A percentile compares a stretch with the other conserved stretches of the same genome.
phyloP scores from a whole-genome alignment of 257 asterid species.

The Fraxinus anomala region DNA sequence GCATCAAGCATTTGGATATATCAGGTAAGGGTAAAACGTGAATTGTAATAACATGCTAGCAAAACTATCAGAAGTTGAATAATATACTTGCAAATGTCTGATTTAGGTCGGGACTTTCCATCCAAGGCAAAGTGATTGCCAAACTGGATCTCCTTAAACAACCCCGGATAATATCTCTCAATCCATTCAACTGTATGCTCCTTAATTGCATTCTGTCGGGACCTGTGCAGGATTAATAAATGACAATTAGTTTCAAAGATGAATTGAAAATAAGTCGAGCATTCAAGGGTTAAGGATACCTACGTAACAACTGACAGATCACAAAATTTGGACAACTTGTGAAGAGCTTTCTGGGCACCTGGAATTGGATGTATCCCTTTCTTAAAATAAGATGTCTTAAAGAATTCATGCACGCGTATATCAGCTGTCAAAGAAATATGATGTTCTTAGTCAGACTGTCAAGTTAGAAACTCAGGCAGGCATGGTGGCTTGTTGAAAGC shows the following conservation, averaged over 20 bases:
- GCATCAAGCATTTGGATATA: background rate
- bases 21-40: background rate
- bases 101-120: constrained; percentile 81
- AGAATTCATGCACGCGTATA: constrained; percentile 87
- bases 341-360: constrained; percentile 80
- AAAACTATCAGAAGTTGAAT: background rate
- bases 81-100: constrained; percentile 87
- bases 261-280: constrained; percentile 9
- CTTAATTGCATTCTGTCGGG: constrained; percentile 89
- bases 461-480: constrained; percentile 15
- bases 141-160: constrained; percentile 83
- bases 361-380: constrained; percentile 86
- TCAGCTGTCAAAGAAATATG: constrained; percentile 35
- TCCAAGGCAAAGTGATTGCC: constrained; percentile 97
- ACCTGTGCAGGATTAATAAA: constrained; percentile 40
- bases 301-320: constrained; percentile 91
- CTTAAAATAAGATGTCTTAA: constrained; percentile 84
- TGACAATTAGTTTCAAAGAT: constrained; percentile 6
- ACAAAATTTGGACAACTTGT: constrained; percentile 62
- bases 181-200: constrained; percentile 95
- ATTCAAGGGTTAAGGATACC: constrained; percentile 30
- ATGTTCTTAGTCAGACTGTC: background rate
- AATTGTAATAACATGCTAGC: background rate
- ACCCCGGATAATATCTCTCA: constrained; percentile 77
- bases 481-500: background rate